Evolutionary conservation across 306 rosid species (phyloP).

Genomic region (Abrus precatorius): DNA sequence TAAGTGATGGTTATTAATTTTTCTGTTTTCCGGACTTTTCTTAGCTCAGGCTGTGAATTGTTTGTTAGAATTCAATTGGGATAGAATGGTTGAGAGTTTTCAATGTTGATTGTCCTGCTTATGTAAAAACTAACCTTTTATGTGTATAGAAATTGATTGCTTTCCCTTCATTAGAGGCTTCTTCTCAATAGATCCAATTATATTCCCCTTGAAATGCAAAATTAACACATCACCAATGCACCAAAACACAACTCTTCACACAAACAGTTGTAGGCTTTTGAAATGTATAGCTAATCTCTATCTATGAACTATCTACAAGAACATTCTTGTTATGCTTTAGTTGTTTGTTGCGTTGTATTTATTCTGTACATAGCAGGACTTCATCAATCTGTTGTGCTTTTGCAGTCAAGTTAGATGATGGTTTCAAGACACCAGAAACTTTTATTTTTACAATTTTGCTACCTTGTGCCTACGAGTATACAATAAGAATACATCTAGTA

Average conservation of each 20-base stretch:
- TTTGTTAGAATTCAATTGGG: not conserved
- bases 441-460: not conserved
- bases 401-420: constrained; percentile 67
- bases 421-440: not conserved
- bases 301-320: not conserved
- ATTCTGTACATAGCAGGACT: not conserved
- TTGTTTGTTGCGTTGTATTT: not conserved
- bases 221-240: not conserved
- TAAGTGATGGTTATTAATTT: too few species aligned
- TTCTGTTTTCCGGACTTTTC: too few species aligned
- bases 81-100: not conserved
- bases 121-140: not conserved
- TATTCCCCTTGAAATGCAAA: not conserved
- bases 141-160: too few species aligned
- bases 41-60: not conserved
- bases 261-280: not conserved
- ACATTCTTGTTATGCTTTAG: not conserved
- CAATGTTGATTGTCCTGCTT: not conserved
- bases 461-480: too few species aligned
- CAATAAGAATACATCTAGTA: too few species aligned
- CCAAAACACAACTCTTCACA: not conserved
- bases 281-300: not conserved
- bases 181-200: not conserved
- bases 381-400: not conserved
- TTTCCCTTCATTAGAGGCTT: not conserved